Conservation (phyloP, 163 green algal genomes). For the Scenedesmus sp. region DNA sequence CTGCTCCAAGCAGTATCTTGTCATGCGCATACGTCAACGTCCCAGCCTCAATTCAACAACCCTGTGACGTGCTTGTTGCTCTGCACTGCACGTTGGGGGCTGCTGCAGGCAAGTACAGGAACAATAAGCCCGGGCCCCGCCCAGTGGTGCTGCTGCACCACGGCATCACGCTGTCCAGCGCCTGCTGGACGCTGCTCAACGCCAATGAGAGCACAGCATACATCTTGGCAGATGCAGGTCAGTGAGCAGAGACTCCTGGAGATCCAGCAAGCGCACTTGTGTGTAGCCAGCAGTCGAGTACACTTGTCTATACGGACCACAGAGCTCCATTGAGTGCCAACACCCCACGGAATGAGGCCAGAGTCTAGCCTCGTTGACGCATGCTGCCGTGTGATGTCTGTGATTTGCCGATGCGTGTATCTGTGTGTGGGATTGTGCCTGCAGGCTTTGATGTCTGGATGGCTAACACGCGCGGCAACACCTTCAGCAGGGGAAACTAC, state of each 20-base stretch:
- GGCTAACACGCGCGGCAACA: conserved; percentile 80
- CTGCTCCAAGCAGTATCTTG: not conserved
- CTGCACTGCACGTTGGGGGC: not conserved
- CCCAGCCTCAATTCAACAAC: not conserved
- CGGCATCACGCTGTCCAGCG: conserved; percentile 59
- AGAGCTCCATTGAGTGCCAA: not conserved
- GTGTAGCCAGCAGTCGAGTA: too few relatives aligned
- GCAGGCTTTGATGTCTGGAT: conserved; percentile 85
- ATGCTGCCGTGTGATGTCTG: not conserved
- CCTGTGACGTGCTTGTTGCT: not conserved
- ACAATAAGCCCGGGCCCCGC: not conserved
- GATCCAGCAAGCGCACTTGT: not conserved
- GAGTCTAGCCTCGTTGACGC: too few relatives aligned
- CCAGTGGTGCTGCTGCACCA: conserved; percentile 64
- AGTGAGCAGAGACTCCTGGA: not conserved
- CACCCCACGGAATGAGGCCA: too few relatives aligned
- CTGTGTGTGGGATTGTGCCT: not conserved
- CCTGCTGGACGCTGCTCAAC: conserved; percentile 58
- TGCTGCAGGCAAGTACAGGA: conserved; percentile 32
- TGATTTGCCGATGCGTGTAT: too few relatives aligned
- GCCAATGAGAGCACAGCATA: conserved; percentile 53
- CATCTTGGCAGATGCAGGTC: conserved; percentile 57
- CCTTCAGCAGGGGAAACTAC: conserved; percentile 75
- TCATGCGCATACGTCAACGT: not conserved
- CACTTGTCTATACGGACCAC: too few relatives aligned